Percentiles rank a stretch among this genome's conserved stretches.
These are phyloP conservation scores for Fusarium falciforme DNA, from an alignment of 2,329 filamentous ascomycete genomes.

Conservation along the genomic window DNA sequence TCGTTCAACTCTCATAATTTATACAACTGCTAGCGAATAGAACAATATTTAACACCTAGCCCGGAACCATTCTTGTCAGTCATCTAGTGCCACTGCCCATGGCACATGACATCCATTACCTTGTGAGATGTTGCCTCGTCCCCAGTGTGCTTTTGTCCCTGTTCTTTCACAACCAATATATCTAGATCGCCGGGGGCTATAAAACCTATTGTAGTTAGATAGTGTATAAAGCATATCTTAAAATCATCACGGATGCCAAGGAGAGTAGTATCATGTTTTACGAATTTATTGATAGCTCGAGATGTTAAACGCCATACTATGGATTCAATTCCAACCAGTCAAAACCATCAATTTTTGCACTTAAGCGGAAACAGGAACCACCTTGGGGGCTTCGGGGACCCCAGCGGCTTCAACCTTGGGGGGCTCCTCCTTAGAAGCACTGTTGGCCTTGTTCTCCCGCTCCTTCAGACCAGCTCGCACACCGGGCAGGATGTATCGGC, in stretches of 20 bases:
- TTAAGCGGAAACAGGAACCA: conserved; percentile 3
- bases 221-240: not conserved
- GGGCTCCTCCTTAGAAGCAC: not conserved
- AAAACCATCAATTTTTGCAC: not conserved
- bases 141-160: not conserved
- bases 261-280: not conserved
- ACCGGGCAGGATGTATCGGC: conserved; percentile 63
- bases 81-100: not conserved
- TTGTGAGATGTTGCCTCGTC: not conserved
- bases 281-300: not conserved
- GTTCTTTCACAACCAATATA: too few relatives aligned
- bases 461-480: conserved; percentile 55
- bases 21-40: too few relatives aligned
- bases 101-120: not conserved
- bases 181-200: not conserved
- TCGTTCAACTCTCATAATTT: too few relatives aligned
- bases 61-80: too few relatives aligned
- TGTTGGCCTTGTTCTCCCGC: conserved; percentile 33
- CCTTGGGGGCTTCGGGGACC: not conserved
- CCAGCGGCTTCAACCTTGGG: conserved; percentile 1
- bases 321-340: not conserved
- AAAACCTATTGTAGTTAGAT: not conserved
- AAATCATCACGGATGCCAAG: not conserved
- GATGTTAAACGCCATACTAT: conserved; percentile 6
- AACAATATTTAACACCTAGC: too few relatives aligned